A percentile compares a stretch with the other conserved stretches of the same genome.
phyloP scores from a whole-genome alignment of 306 rosid species.

The Senna siamea region DNA sequence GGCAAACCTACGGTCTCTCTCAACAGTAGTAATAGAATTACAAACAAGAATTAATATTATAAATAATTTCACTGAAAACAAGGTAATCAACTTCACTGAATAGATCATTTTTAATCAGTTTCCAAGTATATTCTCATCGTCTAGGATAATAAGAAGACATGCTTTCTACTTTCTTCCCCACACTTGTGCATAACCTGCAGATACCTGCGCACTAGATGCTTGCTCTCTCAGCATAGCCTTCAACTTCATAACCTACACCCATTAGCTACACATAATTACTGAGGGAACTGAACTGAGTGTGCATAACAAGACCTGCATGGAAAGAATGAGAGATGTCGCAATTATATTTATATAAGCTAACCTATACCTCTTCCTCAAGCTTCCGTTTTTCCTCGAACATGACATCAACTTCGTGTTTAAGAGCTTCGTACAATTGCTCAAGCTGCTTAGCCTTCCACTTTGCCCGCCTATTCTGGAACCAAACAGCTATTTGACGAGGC shows the following conservation, averaged over 20 bases:
- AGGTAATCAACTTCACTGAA: too few relatives aligned
- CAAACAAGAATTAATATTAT: background rate
- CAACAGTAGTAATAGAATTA: too few relatives aligned
- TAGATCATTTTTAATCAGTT: too few relatives aligned
- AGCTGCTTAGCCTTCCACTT: conserved; percentile 90
- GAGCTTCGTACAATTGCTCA: conserved; percentile 70
- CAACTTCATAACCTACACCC: conserved; percentile 62
- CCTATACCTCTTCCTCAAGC: conserved; percentile 77
- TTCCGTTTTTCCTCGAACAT: conserved; percentile 64
- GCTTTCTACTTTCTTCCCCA: conserved; percentile 66
- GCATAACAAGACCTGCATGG: conserved; percentile 23
- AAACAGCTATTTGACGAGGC: conserved; percentile 87
- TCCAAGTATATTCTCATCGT: too few relatives aligned
- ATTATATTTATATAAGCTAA: background rate
- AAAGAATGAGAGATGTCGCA: background rate
- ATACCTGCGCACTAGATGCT: conserved; percentile 47
- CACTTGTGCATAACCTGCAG: conserved; percentile 53
- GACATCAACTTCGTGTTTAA: conserved; percentile 70
- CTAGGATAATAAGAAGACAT: conserved; percentile 29
- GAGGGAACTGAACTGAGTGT: background rate
- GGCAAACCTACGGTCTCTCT: background rate
- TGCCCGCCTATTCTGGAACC: conserved; percentile 95
- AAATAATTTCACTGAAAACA: background rate
- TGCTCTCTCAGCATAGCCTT: conserved; percentile 68
- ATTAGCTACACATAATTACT: background rate